phyloP scores from a whole-genome alignment of 805 yeast genomes.

The Spathaspora boniae region DNA sequence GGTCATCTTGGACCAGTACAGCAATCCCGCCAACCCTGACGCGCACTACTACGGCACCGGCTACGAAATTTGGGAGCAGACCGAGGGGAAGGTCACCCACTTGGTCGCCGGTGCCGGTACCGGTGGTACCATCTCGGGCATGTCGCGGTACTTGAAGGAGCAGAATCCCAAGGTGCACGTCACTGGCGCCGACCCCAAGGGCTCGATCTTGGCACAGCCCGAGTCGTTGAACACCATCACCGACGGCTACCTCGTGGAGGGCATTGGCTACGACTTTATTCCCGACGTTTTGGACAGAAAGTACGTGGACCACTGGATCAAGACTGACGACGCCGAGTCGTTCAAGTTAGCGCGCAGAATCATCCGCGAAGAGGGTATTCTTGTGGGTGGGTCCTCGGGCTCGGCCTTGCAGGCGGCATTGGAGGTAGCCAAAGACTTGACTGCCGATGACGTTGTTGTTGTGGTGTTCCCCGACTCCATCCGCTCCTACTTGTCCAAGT shows the following conservation, averaged over 20 bases:
- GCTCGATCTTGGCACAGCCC: constrained; percentile 81
- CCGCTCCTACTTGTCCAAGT: constrained; percentile 82
- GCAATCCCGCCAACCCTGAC: constrained; percentile 71
- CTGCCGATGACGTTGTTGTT: constrained; percentile 72
- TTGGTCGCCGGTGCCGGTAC: constrained; percentile 93
- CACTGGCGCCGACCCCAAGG: constrained; percentile 83
- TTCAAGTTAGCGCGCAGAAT: constrained; percentile 78
- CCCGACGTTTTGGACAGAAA: constrained; percentile 75
- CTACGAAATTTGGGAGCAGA: constrained; percentile 78
- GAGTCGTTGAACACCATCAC: constrained; percentile 60
- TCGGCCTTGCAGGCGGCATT: constrained; percentile 78
- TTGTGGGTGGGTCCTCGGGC: constrained; percentile 90
- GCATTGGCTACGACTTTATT: constrained; percentile 85
- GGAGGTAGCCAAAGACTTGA: constrained; percentile 61
- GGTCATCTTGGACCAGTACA: constrained; percentile 79
- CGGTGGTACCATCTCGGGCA: constrained; percentile 97
- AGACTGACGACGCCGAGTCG: constrained; percentile 79
- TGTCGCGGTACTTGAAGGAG: constrained; percentile 72
- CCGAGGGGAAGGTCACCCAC: constrained; percentile 65
- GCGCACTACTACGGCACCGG: constrained; percentile 88
- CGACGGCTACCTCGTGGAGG: constrained; percentile 75
- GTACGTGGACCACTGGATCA: constrained; percentile 74
- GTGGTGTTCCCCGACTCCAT: constrained; percentile 84
- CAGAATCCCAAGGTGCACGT: constrained; percentile 58
- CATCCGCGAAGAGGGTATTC: constrained; percentile 79